These are phyloP conservation scores for Microdochium trichocladiopsis DNA, from an alignment of 2,329 filamentous ascomycete genomes.

Conservation along the genomic window DNA sequence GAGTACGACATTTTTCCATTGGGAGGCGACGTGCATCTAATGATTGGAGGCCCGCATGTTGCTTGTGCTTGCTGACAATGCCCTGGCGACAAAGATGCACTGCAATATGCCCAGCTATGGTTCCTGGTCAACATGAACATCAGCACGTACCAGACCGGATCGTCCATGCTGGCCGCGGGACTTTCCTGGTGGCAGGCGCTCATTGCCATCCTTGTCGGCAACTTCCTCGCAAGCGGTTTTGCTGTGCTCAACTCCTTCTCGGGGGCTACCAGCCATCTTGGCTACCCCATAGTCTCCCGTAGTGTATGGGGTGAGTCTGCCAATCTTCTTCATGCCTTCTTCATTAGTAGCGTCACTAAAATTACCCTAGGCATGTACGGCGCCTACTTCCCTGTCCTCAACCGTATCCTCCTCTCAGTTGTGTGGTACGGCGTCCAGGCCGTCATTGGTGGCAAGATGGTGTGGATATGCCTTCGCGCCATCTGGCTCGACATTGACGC, in stretches of 20 bases:
- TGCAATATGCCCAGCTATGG: constrained; percentile 6
- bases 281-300: background rate
- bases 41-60: too few relatives aligned
- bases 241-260: constrained; percentile 19
- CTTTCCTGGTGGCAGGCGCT: constrained; percentile 24
- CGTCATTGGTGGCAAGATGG: constrained; percentile 18
- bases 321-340: background rate
- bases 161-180: constrained; percentile 22
- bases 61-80: background rate
- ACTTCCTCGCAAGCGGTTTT: constrained; percentile 15
- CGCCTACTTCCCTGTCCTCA: constrained; percentile 10
- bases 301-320: background rate
- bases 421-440: constrained; percentile 18
- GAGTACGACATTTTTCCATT: background rate
- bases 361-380: constrained; percentile 8
- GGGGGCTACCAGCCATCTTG: constrained; percentile 5
- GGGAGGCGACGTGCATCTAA: background rate
- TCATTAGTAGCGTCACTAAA: background rate
- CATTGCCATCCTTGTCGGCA: constrained; percentile 17
- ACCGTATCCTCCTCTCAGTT: constrained; percentile 12
- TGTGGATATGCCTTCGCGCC: constrained; percentile 8
- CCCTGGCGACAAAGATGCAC: background rate
- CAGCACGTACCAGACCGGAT: constrained; percentile 9
- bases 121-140: constrained; percentile 15
- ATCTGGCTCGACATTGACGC: constrained; percentile 9